Conservation (phyloP, 2,329 filamentous ascomycete species). For the Cytospora mali region DNA sequence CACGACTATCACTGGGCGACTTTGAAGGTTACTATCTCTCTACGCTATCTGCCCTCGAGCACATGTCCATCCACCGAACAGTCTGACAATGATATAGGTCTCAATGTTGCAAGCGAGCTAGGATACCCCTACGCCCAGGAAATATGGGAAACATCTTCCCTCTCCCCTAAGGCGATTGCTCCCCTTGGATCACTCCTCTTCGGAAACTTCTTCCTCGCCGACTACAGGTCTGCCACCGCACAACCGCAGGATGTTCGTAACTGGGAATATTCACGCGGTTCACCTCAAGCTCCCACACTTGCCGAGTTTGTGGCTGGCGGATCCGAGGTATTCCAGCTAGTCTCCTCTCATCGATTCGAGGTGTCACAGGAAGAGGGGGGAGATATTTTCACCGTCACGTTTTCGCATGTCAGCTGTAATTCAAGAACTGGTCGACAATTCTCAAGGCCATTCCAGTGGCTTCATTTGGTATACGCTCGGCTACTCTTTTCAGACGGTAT, state of each 20-base stretch:
- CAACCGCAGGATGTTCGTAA: no score
- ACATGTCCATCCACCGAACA: not conserved
- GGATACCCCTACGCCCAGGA: not conserved
- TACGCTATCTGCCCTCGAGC: no score
- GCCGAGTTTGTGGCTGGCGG: conserved; percentile 9
- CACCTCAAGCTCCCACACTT: not conserved
- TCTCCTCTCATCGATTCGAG: conserved; percentile 18
- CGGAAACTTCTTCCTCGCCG: conserved; percentile 7
- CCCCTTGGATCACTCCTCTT: conserved; percentile 12
- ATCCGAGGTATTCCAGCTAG: not conserved
- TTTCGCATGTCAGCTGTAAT: conserved; percentile 14
- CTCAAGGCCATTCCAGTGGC: not conserved
- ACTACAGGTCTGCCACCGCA: not conserved
- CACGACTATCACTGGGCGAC: not conserved
- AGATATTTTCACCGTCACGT: not conserved
- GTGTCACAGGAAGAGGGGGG: not conserved
- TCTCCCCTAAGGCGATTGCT: not conserved
- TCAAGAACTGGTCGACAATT: conserved; percentile 3
- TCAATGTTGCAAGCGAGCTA: not conserved
- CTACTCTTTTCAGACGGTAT: conserved; percentile 9
- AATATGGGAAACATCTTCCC: not conserved
- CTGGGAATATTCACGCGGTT: not conserved
- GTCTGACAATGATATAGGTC: not conserved
- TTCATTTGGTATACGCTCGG: conserved; percentile 7
- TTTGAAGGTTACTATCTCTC: no score